Conservation (phyloP, 768 basidiomycete genomes). For the Boletus rufocinnamomeus region DNA sequence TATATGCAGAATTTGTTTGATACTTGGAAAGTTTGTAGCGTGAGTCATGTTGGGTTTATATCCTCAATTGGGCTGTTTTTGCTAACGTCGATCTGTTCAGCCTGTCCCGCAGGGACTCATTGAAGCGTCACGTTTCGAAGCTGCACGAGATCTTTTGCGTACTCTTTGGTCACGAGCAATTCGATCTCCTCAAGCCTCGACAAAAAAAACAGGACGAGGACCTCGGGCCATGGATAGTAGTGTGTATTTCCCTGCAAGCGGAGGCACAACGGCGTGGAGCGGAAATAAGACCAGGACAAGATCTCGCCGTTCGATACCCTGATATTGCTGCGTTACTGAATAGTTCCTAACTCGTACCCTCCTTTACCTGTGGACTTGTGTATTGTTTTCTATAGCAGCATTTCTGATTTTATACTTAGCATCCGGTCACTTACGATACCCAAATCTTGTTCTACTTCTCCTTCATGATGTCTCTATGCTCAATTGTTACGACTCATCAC, state of each 20-base stretch:
- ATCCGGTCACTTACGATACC: neutral
- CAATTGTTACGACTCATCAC: neutral
- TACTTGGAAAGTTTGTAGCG: neutral
- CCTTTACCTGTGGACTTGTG: neutral
- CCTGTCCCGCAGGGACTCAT: conserved; percentile 5
- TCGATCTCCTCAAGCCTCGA: neutral
- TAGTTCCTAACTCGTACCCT: neutral
- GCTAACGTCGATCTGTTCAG: conserved; percentile 3
- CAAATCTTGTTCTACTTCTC: neutral
- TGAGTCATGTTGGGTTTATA: neutral
- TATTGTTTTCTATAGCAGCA: neutral
- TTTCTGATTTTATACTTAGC: neutral
- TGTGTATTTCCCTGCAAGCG: neutral
- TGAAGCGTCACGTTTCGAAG: conserved; percentile 5
- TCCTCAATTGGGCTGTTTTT: neutral
- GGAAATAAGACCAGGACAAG: neutral
- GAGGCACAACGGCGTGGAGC: neutral
- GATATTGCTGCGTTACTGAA: neutral
- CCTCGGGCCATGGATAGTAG: neutral
- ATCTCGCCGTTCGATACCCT: neutral
- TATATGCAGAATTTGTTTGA: neutral
- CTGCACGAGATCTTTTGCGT: neutral
- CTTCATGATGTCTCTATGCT: neutral
- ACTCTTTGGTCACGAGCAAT: neutral
- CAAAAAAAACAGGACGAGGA: neutral